phyloP scores from a whole-genome alignment of 192 early-diverging fungal genomes.

The Coemansia sp. region DNA sequence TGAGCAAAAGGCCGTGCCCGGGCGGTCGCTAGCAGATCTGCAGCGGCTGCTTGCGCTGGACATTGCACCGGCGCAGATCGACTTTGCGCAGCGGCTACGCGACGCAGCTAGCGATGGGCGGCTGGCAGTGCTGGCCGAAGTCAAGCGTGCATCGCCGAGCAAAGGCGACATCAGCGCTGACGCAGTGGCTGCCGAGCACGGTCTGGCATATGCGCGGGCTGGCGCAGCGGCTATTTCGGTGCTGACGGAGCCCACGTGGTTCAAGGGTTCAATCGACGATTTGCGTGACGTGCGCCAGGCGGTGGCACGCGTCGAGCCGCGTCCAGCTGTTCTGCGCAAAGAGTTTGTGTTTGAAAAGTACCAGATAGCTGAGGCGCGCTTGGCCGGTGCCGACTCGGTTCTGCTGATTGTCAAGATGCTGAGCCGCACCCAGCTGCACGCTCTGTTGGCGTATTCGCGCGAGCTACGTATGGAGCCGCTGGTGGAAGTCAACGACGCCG shows the following conservation, averaged over 20 bases:
- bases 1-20: constrained; percentile 68
- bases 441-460: constrained; percentile 74
- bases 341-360: constrained; percentile 97
- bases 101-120: constrained; percentile 10
- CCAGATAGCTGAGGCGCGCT: constrained; percentile 94
- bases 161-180: constrained; percentile 86
- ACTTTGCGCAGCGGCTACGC: constrained; percentile 73
- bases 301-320: constrained; percentile 47
- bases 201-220: constrained; percentile 79
- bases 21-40: constrained; percentile 68
- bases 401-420: constrained; percentile 97
- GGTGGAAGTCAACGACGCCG: constrained; percentile 91
- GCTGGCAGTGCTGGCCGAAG: constrained; percentile 90
- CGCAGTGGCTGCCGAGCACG: constrained; percentile 87
- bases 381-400: constrained; percentile 93
- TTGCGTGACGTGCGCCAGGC: constrained; percentile 82
- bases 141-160: constrained; percentile 96
- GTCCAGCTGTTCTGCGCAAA: constrained; percentile 93
- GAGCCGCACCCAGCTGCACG: constrained; percentile 61
- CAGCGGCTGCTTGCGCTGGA: constrained; percentile 63
- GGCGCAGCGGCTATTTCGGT: constrained; percentile 95
- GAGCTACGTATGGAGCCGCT: constrained; percentile 94
- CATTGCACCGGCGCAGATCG: constrained; percentile 74
- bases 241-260: constrained; percentile 98
- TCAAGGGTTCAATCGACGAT: constrained; percentile 92